Percentiles rank a stretch among this genome's conserved stretches.
phyloP scores from a whole-genome alignment of 345 rosid species.

The Gossypioides kirkii region DNA sequence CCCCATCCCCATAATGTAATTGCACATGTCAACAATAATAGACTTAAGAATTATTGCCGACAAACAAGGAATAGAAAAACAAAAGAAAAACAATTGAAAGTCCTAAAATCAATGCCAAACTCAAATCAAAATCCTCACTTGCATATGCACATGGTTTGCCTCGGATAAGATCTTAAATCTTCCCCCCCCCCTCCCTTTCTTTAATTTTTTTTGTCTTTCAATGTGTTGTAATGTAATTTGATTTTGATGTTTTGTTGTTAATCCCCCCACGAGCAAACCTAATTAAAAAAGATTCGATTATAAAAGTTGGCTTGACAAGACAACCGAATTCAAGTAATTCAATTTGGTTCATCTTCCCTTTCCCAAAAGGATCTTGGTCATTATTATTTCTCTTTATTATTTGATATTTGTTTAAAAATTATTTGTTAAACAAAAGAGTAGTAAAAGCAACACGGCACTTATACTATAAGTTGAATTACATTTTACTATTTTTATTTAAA shows the following conservation, averaged over 20 bases:
- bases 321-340: no score
- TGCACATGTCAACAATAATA: slow-evolving; percentile 1
- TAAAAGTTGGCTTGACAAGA: not conserved
- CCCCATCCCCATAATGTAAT: not conserved
- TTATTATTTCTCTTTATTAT: no score
- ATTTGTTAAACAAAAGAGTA: no score
- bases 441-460: no score
- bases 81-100: not conserved
- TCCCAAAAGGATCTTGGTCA: no score
- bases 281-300: not conserved
- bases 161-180: slow-evolving; percentile 9
- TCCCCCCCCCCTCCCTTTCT: not conserved
- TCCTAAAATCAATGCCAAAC: not conserved
- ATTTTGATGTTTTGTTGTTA: not conserved
- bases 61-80: not conserved
- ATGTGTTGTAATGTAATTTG: not conserved
- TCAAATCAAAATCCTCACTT: slow-evolving; percentile 9
- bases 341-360: no score
- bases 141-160: slow-evolving; percentile 15
- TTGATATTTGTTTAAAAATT: no score
- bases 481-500: no score
- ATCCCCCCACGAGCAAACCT: slow-evolving; percentile 13
- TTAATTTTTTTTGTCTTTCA: not conserved
- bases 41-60: slow-evolving; percentile 13
- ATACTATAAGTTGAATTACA: no score